Percentiles rank a stretch among this genome's conserved stretches.
phyloP scores from a whole-genome alignment of 1,284 basidiomycete genomes.

The Fomitopsis betulina region DNA sequence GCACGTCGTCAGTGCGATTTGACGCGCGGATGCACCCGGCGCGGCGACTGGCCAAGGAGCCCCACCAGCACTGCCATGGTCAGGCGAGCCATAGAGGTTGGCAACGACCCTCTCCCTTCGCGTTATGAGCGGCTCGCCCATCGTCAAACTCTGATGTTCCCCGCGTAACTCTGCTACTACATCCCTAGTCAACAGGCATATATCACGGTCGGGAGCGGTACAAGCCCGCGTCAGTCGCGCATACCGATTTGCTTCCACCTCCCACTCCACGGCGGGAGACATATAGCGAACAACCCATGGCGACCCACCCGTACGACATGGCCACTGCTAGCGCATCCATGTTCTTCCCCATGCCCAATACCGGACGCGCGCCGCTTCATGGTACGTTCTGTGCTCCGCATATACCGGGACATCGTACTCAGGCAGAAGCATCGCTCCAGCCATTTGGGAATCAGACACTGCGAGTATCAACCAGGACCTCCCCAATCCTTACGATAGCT shows the following conservation, averaged over 20 bases:
- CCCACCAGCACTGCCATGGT: neutral
- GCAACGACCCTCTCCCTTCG: neutral
- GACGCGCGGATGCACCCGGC: neutral
- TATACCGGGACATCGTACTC: neutral
- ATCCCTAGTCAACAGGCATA: neutral
- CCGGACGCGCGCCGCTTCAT: neutral
- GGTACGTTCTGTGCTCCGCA: neutral
- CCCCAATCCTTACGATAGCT: neutral
- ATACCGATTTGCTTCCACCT: neutral
- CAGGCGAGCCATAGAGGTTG: neutral
- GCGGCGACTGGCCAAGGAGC: neutral
- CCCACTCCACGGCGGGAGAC: neutral
- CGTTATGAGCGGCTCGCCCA: constrained; percentile 1
- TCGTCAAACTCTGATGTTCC: neutral
- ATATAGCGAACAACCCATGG: neutral
- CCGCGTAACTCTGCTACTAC: neutral
- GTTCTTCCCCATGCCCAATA: neutral
- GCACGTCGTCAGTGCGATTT: neutral
- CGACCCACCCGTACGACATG: neutral
- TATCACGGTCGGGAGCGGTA: neutral
- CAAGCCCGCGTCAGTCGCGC: neutral
- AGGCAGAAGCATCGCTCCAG: neutral
- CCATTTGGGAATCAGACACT: neutral
- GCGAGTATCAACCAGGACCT: neutral
- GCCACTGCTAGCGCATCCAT: neutral